These are phyloP conservation scores for Fusarium transvaalense DNA, from an alignment of 2,329 filamentous ascomycete species.

Conservation along the genomic window DNA sequence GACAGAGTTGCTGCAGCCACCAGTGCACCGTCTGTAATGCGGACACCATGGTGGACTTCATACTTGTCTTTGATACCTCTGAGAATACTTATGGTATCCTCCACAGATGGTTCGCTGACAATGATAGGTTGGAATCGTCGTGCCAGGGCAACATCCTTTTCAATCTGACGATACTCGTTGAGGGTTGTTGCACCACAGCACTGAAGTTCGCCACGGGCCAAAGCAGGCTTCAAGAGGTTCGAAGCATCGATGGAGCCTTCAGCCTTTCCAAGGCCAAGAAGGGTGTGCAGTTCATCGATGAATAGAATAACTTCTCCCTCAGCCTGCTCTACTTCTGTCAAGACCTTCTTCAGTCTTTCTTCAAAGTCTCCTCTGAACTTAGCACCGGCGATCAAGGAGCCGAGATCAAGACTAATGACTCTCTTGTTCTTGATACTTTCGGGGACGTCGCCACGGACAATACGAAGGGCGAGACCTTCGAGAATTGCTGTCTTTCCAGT, in stretches of 20 bases:
- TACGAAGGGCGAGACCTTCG: slow-evolving; percentile 89
- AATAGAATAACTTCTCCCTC: slow-evolving; percentile 93
- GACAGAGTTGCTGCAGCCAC: slow-evolving; percentile 93
- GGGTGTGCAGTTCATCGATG: slow-evolving; percentile 92
- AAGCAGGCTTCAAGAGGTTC: slow-evolving; percentile 91
- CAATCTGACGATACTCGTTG: slow-evolving; percentile 91
- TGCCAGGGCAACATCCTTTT: slow-evolving; percentile 94
- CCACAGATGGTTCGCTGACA: slow-evolving; percentile 90
- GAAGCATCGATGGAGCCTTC: slow-evolving; percentile 97
- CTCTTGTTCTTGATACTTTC: slow-evolving; percentile 96
- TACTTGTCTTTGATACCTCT: slow-evolving; percentile 98
- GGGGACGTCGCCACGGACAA: slow-evolving; percentile 91
- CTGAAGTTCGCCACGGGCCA: slow-evolving; percentile 93
- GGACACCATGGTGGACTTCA: slow-evolving; percentile 95
- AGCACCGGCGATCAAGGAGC: slow-evolving; percentile 92
- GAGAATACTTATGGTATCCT: slow-evolving; percentile 94
- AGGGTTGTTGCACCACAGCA: slow-evolving; percentile 96
- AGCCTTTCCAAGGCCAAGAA: slow-evolving; percentile 92
- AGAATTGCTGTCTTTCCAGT: slow-evolving; percentile 95
- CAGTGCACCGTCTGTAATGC: slow-evolving; percentile 91
- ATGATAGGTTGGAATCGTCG: slow-evolving; percentile 93
- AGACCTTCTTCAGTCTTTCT: slow-evolving; percentile 88
- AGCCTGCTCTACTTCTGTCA: slow-evolving; percentile 91
- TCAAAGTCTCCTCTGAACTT: slow-evolving; percentile 98
- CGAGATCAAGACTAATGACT: slow-evolving; percentile 88